A percentile compares a stretch with the other conserved stretches of the same genome.
phyloP scores from a whole-genome alignment of 2,329 filamentous ascomycete species.

The Penicillium paneum region DNA sequence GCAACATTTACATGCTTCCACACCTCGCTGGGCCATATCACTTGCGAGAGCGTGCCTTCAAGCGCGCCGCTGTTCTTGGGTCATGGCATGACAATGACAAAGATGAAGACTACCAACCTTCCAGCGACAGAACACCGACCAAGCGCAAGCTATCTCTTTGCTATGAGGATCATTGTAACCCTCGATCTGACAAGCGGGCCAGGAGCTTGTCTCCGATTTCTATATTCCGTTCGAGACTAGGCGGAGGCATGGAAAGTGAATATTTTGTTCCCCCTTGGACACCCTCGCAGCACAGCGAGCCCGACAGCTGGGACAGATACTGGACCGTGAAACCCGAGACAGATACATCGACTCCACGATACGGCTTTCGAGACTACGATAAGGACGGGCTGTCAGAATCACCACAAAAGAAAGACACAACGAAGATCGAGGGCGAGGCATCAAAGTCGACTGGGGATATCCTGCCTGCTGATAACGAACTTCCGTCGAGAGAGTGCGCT shows the following conservation, averaged over 20 bases:
- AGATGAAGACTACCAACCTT: slow-evolving; percentile 35
- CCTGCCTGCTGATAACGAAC: slow-evolving; percentile 1
- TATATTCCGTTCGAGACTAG: background rate
- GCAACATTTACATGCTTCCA: background rate
- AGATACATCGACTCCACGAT: background rate
- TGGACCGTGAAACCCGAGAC: background rate
- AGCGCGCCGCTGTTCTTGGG: background rate
- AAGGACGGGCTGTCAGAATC: background rate
- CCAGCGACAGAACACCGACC: slow-evolving; percentile 1
- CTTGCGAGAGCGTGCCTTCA: background rate
- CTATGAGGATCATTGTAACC: background rate
- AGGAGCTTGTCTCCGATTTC: background rate
- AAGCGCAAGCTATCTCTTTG: slow-evolving; percentile 2
- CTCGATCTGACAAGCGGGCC: background rate
- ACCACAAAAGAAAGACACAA: background rate
- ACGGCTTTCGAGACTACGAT: background rate
- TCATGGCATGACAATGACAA: slow-evolving; percentile 30
- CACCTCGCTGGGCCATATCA: background rate
- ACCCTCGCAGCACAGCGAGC: background rate
- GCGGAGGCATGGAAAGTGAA: background rate
- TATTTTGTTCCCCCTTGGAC: background rate
- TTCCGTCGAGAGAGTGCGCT: slow-evolving; percentile 33
- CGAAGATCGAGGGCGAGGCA: background rate
- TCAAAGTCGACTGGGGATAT: background rate
- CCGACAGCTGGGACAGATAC: slow-evolving; percentile 3